A percentile compares a stretch with the other conserved stretches of the same genome.
Conservation (phyloP, 768 basidiomycete genomes). For the Mycena indigotica region DNA sequence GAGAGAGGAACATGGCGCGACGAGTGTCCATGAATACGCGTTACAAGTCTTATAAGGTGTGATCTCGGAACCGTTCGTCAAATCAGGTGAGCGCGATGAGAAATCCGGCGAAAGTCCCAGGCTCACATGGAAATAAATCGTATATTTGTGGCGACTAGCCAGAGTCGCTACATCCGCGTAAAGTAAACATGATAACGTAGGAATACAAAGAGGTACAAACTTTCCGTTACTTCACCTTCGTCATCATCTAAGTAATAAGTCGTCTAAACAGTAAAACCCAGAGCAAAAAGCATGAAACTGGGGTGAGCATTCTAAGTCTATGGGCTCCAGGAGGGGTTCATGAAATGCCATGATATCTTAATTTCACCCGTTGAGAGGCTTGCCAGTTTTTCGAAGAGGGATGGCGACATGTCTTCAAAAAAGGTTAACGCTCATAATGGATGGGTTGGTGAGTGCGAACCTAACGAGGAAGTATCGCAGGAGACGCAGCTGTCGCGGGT, state of each 20-base stretch:
- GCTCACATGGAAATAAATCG: not conserved
- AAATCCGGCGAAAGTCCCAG: not conserved
- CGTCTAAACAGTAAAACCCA: constrained; percentile 16
- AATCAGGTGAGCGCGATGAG: not conserved
- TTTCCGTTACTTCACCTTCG: constrained; percentile 8
- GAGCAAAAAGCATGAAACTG: not conserved
- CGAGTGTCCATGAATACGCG: not conserved
- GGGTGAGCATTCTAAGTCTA: constrained; percentile 17
- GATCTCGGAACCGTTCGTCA: not conserved
- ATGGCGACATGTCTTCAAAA: constrained; percentile 63
- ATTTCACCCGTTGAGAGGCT: constrained; percentile 52
- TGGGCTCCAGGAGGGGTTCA: constrained; percentile 47
- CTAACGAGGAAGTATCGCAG: constrained; percentile 57
- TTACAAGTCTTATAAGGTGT: not conserved
- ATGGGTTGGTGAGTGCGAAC: constrained; percentile 32
- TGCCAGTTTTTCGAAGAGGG: constrained; percentile 57
- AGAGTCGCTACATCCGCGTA: not conserved
- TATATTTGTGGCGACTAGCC: not conserved
- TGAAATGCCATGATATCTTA: constrained; percentile 62
- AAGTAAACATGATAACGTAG: constrained; percentile 6
- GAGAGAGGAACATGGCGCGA: constrained; percentile 12
- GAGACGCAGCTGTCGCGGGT: constrained; percentile 61
- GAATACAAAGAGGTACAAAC: constrained; percentile 20
- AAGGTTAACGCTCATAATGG: constrained; percentile 1
- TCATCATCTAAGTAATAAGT: constrained; percentile 9